Conservation (phyloP, 2,329 filamentous ascomycete genomes). For the Pestalotiopsis sp. region DNA sequence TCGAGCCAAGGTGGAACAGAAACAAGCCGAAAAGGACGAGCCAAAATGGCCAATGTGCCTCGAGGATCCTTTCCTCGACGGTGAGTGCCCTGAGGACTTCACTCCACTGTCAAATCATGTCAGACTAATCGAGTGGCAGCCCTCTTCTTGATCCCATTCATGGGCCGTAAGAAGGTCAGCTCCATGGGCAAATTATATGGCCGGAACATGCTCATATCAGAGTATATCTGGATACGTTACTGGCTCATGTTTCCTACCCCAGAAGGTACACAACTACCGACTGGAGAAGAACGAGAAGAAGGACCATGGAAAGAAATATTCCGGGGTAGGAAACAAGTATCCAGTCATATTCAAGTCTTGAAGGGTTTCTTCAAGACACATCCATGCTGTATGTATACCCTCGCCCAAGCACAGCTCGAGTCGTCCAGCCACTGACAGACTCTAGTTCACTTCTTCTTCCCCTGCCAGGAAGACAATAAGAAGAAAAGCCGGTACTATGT, state of each 20-base stretch:
- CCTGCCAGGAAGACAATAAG: slow-evolving; percentile 52
- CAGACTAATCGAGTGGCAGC: slow-evolving; percentile 43
- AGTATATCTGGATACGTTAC: slow-evolving; percentile 65
- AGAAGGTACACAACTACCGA: slow-evolving; percentile 42
- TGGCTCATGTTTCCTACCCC: slow-evolving; percentile 44
- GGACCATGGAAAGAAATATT: slow-evolving; percentile 28
- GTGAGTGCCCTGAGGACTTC: slow-evolving; percentile 45
- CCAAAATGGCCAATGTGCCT: slow-evolving; percentile 64
- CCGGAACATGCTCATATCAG: slow-evolving; percentile 71
- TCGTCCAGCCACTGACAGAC: slow-evolving; percentile 16
- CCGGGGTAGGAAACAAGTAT: slow-evolving; percentile 62
- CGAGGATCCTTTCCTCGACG: slow-evolving; percentile 69
- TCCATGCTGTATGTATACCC: slow-evolving; percentile 57
- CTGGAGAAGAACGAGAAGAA: slow-evolving; percentile 45
- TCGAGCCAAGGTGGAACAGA: slow-evolving; percentile 65
- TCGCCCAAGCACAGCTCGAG: neutral
- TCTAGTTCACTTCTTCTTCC: slow-evolving; percentile 63
- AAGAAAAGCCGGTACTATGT: slow-evolving; percentile 46
- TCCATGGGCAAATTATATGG: slow-evolving; percentile 66
- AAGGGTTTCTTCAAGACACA: slow-evolving; percentile 68
- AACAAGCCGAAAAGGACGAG: slow-evolving; percentile 61
- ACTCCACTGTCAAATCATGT: neutral
- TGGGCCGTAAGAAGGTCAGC: slow-evolving; percentile 68
- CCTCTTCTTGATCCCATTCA: slow-evolving; percentile 65
- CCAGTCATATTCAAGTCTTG: slow-evolving; percentile 71